Base-by-base conservation (phyloP, 2,329 filamentous ascomycete genomes). In the Helicocarpus griseus region DNA sequence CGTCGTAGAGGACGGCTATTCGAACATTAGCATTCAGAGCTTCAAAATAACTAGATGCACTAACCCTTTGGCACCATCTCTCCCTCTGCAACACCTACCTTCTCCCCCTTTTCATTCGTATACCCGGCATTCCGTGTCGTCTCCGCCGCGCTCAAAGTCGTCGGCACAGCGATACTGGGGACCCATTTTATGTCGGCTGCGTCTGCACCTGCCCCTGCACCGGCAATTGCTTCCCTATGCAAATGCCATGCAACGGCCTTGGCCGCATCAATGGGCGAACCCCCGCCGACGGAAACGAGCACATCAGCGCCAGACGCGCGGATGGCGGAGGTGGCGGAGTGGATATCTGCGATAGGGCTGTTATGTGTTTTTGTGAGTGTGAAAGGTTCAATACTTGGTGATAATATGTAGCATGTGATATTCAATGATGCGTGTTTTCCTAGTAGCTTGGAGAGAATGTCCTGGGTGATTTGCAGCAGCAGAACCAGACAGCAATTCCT, bases 11-110 rank as follows among this genome's bases (percentile, higher is more conserved):
- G 19, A 49, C 46, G 1, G 35, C 46, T 49, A 39, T 24, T n/a
- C 14, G 8, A 8, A 9, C 22, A 19, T 21, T 9, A 8, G 8
- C 17, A 28, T 26, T 19, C 14, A 5, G 4, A 28, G n/a, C 26
- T 28, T n/a, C 6, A 7, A 43, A 29, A 22, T 2, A 11, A 2
- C 24, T 43, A 24, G 3, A 59, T 57, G 3, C 24, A 43, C 40
- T 26, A 28, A 50, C 61, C 58, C 17, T 54, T 54, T 1, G 61
- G 60, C 28, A 57, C 59, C n/a, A 61, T 38, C 35, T 58, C 55
- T 7, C 56, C 56, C 39, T 61, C 50, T 5, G 38, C 39, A 36
- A 65, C 57, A 6, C 21, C 48, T 43, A 53, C 39, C 40, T 56
- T 56, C 26, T 29, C 22, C 5, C 54, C 54, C 14, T 53, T 48